These are phyloP conservation scores for Chlorella sp. DNA, from an alignment of 139 green algal genomes.

Conservation along the genomic window DNA sequence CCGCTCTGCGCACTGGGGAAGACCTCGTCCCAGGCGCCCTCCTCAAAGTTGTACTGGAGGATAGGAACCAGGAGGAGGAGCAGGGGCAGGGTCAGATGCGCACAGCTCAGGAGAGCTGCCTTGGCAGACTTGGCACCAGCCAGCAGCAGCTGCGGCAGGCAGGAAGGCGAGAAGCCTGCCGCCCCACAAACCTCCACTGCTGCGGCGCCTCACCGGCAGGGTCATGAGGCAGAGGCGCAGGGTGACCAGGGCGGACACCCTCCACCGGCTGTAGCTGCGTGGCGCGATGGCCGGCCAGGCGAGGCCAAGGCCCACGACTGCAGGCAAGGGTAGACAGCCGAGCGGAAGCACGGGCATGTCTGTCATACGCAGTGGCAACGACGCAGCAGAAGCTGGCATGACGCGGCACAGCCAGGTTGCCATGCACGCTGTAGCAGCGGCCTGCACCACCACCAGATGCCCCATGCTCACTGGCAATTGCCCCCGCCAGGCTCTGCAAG, in stretches of 20 bases:
- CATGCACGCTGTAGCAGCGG: not conserved
- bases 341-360: not conserved
- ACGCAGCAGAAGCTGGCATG: not conserved
- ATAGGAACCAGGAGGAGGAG: too few species aligned
- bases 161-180: too few species aligned
- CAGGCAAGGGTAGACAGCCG: not conserved
- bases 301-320: not conserved
- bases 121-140: too few species aligned
- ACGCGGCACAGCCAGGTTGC: too few species aligned
- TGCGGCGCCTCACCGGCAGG: not conserved
- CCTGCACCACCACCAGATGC: not conserved
- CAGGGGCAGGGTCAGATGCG: not conserved
- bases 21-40: conserved; percentile 8
- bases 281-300: not conserved
- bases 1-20: not conserved
- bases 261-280: not conserved
- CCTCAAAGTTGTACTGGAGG: not conserved
- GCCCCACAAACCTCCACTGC: too few species aligned
- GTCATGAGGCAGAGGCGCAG: not conserved
- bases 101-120: too few species aligned
- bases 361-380: not conserved
- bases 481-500: conserved; percentile 6
- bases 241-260: not conserved
- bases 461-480: not conserved
- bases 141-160: too few species aligned